Conservation (phyloP, 2,329 filamentous ascomycete species). For the Alternaria sp. region DNA sequence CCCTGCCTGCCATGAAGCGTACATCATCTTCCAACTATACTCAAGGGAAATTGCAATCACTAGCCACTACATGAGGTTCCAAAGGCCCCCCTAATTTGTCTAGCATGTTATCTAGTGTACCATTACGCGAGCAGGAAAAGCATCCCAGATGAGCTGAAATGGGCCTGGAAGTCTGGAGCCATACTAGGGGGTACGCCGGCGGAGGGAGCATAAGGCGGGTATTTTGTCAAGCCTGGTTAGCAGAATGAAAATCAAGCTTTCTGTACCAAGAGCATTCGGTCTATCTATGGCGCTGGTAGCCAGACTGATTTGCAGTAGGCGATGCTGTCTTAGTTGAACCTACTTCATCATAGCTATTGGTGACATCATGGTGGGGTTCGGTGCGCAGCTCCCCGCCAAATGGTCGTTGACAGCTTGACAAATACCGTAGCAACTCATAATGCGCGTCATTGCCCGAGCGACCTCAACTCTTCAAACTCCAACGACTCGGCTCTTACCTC, state of each 20-base stretch:
- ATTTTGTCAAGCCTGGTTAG: not conserved
- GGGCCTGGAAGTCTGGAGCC: not conserved
- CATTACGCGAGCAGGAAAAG: too few species aligned
- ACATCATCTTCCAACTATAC: too few species aligned
- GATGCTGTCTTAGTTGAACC: not conserved
- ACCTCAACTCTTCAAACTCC: conserved; percentile 18
- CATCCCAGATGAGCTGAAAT: not conserved
- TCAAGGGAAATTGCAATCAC: too few species aligned
- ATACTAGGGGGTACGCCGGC: not conserved
- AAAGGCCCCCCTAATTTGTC: too few species aligned
- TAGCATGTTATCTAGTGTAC: too few species aligned
- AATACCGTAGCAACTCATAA: conserved; percentile 23
- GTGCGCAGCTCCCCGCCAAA: conserved; percentile 17
- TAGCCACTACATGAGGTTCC: too few species aligned
- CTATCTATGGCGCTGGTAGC: not conserved
- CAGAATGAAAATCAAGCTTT: too few species aligned
- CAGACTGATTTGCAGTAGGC: not conserved
- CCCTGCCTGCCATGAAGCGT: too few species aligned
- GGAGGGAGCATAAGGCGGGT: too few species aligned
- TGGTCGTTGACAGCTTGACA: conserved; percentile 19
- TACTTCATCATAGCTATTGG: not conserved
- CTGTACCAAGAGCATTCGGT: not conserved
- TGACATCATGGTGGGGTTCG: conserved; percentile 35
- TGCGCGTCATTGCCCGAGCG: conserved; percentile 22
- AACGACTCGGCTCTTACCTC: conserved; percentile 1